Base-by-base conservation (phyloP, 768 basidiomycete species). In the Termitomyces sp. region DNA sequence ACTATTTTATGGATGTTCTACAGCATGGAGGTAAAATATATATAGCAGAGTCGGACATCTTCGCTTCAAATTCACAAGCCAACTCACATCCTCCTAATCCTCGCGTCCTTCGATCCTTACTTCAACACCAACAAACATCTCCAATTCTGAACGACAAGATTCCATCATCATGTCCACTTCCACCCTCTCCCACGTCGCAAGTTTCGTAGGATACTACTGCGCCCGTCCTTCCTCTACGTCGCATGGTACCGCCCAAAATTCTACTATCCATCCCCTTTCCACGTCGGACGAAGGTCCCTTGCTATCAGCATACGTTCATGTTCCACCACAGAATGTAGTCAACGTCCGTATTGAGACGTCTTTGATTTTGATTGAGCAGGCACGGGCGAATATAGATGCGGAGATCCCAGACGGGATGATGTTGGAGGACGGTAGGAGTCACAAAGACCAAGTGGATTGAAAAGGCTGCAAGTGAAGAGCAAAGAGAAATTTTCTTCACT, bases 31-130 rank as follows among this genome's bases (percentile, higher is more conserved):
- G n/a, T n/a, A n/a, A n/a, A n/a, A 30, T 40, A 12, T 30, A 30
- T 40, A 12, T 61, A 90, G 88, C 88, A 80, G 87, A 8, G 87
- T 88, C 3, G 89, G 86, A 0, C 87, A 91, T 67, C 74, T 91
- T 1, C 80, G 85, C 3, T 88, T 90, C 69, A 85, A 83, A 0
- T 91, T 88, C 71, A 67, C 8, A 57, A 57, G 74, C 65, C 50
- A 35, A 35, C 20, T 22, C 43, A 86, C 55, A 73, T 91, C 47
- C 71, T 90, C 20, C 65, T 92, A 91, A 66, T 83, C 85, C 0
- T 81, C 86, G 1, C 79, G 88, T 1, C 78, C 82, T 5, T 83
- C 82, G 1, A 76, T 87, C 16, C 73, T 86, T 33, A 83, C 86
- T 4, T 84, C 79, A 32, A 75, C 72, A 1, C 68, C 74, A 5